These are phyloP conservation scores for Pseudonectria foliicola DNA, from an alignment of 2,329 filamentous ascomycete genomes.

Conservation along the genomic window DNA sequence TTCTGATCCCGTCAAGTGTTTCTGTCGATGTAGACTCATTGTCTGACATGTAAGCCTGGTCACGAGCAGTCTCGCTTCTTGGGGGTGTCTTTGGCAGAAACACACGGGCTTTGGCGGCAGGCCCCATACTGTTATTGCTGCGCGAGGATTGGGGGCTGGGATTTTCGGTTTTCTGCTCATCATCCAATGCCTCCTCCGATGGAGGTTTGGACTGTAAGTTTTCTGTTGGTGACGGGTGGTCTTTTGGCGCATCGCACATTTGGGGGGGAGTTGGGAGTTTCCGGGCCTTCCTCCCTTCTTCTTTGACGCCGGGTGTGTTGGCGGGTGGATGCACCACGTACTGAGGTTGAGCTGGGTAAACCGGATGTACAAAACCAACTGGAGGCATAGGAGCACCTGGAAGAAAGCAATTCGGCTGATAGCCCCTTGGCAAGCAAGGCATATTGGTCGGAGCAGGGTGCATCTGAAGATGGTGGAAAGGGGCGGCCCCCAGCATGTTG, in stretches of 20 bases:
- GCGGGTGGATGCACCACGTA: slow-evolving; percentile 1
- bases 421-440: slow-evolving; percentile 1
- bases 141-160: slow-evolving; percentile 1
- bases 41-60: background rate
- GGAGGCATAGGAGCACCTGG: slow-evolving; percentile 7
- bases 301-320: background rate
- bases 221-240: slow-evolving; percentile 1
- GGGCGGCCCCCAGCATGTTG: background rate
- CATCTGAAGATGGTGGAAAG: slow-evolving; percentile 4
- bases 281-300: background rate
- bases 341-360: slow-evolving; percentile 1
- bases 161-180: slow-evolving; percentile 1
- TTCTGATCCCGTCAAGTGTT: no score
- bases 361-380: slow-evolving; percentile 3
- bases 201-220: slow-evolving; percentile 23
- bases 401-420: slow-evolving; percentile 1
- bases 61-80: slow-evolving; percentile 1
- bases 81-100: slow-evolving; percentile 12
- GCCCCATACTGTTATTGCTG: slow-evolving; percentile 4
- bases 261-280: slow-evolving; percentile 2
- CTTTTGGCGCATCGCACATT: background rate
- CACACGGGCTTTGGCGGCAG: slow-evolving; percentile 13
- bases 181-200: slow-evolving; percentile 19
- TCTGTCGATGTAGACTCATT: no score
- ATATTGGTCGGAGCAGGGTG: slow-evolving; percentile 7